Evolutionary conservation across 2,329 filamentous ascomycete genomes (phyloP), one percentile per base, ranked within the genome.

Genomic region (Botrytis porri): DNA sequence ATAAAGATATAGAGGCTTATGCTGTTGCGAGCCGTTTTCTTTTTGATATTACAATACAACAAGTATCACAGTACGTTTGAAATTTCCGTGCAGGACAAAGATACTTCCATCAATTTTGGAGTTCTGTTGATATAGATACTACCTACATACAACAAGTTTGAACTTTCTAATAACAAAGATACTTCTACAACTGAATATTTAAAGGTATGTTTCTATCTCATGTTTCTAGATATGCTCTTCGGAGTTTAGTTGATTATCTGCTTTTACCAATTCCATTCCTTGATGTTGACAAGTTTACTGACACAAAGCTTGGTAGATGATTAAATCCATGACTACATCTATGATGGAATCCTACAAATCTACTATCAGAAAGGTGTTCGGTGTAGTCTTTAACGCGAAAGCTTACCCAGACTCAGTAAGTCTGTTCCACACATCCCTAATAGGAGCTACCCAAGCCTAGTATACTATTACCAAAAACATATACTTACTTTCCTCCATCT

Each of bases 371-470:
- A 22, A 10, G 25, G n/a, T 29, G 4, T 66, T 66, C 4, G 9
- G 32, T 39, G 29, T 14, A 14, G 7, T 20, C 25, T 66, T 22
- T 66, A 8, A 18, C 32, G 14, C 4, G 16, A 66, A 39, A 18
- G 0, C 16, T n/a, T n/a, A n/a, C 32, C 14, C 32, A 37, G n/a
- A 54, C 1, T 0, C 4, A 8, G 64, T 66, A 39, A 54, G 45
- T 18, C 6, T 7, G 29, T 8, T 22, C 4, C 20, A n/a, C 18
- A 54, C 4, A 22, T 2, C 37, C 22, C 20, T 2, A 9, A 3
- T 22, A 1, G 4, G 0, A 7, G 2, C 7, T n/a, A 22, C 18
- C 16, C 1, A 18, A 25, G 0, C 10, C 2, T 7, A 9, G 4
- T 16, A 14, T 35, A 25, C 62, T 29, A 6, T 20, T 8, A 16